Conservation (phyloP, 129 eudicot species). For the Daucus carota region DH1_v3.0 NC_030386.2:23747501-23748000, state of each 20-base stretch:
- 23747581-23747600: constrained; percentile 95
- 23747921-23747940: constrained; percentile 44
- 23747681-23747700: constrained; percentile 45
- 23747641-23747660: constrained; percentile 52
- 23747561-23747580: constrained; percentile 71
- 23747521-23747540: constrained; percentile 48
- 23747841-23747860: constrained; percentile 50
- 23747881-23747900: constrained; percentile 41
- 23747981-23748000: constrained; percentile 65
- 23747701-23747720: constrained; percentile 47
- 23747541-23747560: constrained; percentile 46
- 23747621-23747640: constrained; percentile 81
- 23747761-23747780: constrained; percentile 44
- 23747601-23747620: constrained; percentile 82
- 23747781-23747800: constrained; percentile 43
- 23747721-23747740: constrained; percentile 61
- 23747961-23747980: constrained; percentile 63
- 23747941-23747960: constrained; percentile 69
- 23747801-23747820: constrained; percentile 46
- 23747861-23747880: constrained; percentile 58
- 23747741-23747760: constrained; percentile 43
- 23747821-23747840: constrained; percentile 47
- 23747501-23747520: constrained; percentile 57
- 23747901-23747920: constrained; percentile 52
- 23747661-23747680: constrained; percentile 58